A percentile compares a stretch with the other conserved stretches of the same genome.
Evolutionary conservation across 768 basidiomycete genomes (phyloP).

Genomic region (Mrakia hoshinonis): DNA sequence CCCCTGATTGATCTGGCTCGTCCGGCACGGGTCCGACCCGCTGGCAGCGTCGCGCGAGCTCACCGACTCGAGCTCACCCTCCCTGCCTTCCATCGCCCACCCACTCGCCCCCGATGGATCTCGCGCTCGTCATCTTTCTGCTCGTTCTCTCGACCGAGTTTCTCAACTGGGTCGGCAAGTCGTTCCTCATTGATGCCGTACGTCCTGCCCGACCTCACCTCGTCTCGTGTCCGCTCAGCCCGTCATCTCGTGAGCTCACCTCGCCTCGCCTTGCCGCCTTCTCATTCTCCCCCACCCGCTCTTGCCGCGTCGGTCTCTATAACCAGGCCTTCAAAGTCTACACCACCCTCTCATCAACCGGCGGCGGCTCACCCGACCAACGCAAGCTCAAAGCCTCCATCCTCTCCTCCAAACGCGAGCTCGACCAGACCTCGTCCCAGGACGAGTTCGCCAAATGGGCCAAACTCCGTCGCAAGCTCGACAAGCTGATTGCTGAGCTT

Average conservation of each 20-base stretch:
- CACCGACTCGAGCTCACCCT: no score
- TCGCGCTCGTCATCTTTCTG: constrained; percentile 70
- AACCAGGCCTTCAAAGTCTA: constrained; percentile 68
- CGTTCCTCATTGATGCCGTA: constrained; percentile 71
- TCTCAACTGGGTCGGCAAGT: constrained; percentile 79
- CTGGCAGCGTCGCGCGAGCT: no score
- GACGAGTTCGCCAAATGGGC: constrained; percentile 99
- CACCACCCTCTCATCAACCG: constrained; percentile 55
- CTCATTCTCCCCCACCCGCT: neutral
- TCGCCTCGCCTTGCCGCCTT: neutral
- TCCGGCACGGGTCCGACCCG: no score
- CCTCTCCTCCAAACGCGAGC: constrained; percentile 69
- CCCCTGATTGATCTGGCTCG: no score
- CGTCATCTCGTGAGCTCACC: neutral
- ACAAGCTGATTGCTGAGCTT: constrained; percentile 81
- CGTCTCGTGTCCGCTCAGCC: constrained; percentile 4
- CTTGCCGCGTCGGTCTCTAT: neutral
- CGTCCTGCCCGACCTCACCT: constrained; percentile 38
- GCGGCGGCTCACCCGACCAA: constrained; percentile 51
- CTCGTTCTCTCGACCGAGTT: constrained; percentile 75
- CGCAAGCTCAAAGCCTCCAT: constrained; percentile 69
- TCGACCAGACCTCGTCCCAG: constrained; percentile 82
- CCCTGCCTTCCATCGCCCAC: neutral
- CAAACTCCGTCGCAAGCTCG: constrained; percentile 75
- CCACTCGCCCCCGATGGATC: constrained; percentile 35